These are phyloP conservation scores for Leptographium flavum DNA, from an alignment of 2,329 filamentous ascomycete species.

Conservation along the genomic window DNA sequence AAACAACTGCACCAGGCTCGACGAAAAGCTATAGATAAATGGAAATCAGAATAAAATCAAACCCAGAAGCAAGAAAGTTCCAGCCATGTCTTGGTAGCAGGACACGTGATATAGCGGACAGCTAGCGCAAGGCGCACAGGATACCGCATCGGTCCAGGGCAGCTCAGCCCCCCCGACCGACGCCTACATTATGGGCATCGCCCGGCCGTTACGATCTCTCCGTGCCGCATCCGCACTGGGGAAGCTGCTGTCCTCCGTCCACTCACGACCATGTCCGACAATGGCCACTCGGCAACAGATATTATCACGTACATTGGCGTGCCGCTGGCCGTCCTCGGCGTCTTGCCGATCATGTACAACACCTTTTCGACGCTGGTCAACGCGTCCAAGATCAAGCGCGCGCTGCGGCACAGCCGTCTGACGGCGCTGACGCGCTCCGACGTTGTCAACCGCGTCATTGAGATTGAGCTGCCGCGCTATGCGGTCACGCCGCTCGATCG, in stretches of 20 bases:
- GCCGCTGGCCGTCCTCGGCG: constrained; percentile 22
- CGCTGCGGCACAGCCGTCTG: constrained; percentile 40
- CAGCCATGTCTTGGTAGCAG: neutral
- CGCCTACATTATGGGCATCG: too few species aligned
- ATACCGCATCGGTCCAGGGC: neutral
- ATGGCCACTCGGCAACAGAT: constrained; percentile 14
- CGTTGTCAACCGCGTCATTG: constrained; percentile 50
- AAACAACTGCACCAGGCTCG: too few species aligned
- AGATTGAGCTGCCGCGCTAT: constrained; percentile 51
- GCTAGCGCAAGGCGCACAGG: neutral
- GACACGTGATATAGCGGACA: neutral
- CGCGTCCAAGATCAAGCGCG: constrained; percentile 43
- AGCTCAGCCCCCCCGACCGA: too few species aligned
- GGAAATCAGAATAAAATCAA: too few species aligned
- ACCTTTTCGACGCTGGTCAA: constrained; percentile 44
- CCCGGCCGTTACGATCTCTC: neutral
- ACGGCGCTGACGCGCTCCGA: constrained; percentile 47
- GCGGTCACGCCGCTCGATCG: constrained; percentile 47
- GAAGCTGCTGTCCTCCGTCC: too few species aligned
- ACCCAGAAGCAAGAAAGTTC: too few species aligned
- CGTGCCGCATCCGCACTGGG: too few species aligned
- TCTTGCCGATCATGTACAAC: constrained; percentile 53
- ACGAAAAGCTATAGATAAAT: too few species aligned
- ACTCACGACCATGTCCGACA: constrained; percentile 6
- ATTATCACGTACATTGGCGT: constrained; percentile 22